phyloP scores from a whole-genome alignment of 2,329 filamentous ascomycete genomes.

The Thielaviopsis ethacetica region DNA sequence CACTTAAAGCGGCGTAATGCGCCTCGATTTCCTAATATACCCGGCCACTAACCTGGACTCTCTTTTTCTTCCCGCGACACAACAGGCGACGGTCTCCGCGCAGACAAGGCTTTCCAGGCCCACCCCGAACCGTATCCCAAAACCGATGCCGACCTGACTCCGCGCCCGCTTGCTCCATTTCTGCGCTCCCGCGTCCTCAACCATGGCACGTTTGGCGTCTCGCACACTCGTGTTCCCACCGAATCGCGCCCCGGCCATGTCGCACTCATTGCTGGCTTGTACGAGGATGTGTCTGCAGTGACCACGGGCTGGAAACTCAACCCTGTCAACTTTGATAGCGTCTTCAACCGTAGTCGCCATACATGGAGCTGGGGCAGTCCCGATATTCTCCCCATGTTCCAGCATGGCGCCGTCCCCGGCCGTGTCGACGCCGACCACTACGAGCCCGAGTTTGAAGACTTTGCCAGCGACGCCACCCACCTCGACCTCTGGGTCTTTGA shows the following conservation, averaged over 20 bases:
- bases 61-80: not conserved
- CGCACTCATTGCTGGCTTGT: constrained; percentile 86
- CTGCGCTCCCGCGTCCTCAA: constrained; percentile 75
- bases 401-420: constrained; percentile 76
- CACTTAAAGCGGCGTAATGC: not conserved
- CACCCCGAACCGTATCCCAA: constrained; percentile 73
- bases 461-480: constrained; percentile 61
- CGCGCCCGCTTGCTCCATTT: constrained; percentile 76
- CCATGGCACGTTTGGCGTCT: constrained; percentile 90
- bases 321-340: constrained; percentile 94
- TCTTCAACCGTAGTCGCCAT: constrained; percentile 91
- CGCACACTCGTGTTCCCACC: constrained; percentile 89
- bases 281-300: constrained; percentile 94
- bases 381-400: constrained; percentile 95
- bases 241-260: constrained; percentile 95
- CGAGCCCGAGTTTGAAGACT: constrained; percentile 73
- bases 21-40: too few species aligned
- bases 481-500: constrained; percentile 95
- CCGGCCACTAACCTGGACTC: not conserved
- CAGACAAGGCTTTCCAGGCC: constrained; percentile 93
- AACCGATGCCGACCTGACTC: constrained; percentile 46
- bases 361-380: constrained; percentile 99
- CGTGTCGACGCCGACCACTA: constrained; percentile 80
- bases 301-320: constrained; percentile 98
- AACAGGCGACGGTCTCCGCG: constrained; percentile 74